A percentile compares a stretch with the other conserved stretches of the same genome.
Evolutionary conservation across 225 moss, liverwort and hornwort genomes (phyloP).

Genomic region (Straminergon stramineum): DNA sequence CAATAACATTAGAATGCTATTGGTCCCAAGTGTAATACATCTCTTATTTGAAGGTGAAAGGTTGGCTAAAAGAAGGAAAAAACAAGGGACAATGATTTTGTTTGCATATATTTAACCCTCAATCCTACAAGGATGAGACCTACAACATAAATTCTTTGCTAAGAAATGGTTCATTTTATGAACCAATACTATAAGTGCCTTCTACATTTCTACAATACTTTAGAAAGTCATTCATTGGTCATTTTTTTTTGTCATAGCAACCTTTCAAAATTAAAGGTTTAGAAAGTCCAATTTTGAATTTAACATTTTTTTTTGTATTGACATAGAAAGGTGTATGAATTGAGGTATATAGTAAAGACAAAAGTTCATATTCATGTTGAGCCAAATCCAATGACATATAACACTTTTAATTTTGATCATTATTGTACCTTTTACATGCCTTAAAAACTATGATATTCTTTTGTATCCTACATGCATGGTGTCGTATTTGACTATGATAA

Average conservation of each 20-base stretch:
- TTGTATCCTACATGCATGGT: background rate
- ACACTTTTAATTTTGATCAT: background rate
- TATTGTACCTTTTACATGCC: background rate
- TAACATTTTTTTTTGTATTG: background rate
- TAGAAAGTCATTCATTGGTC: rapidly evolving
- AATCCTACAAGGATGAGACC: too few species aligned
- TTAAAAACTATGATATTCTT: background rate
- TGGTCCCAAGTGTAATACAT: too few species aligned
- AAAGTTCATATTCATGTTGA: background rate
- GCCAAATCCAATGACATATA: rapidly evolving
- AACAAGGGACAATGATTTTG: background rate
- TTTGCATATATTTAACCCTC: background rate
- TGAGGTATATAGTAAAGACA: background rate
- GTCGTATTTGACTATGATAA: too few species aligned
- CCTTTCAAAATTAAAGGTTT: background rate
- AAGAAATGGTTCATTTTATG: too few species aligned
- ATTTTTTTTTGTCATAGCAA: background rate
- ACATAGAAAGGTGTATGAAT: background rate
- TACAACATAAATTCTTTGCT: too few species aligned
- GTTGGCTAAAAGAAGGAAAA: background rate
- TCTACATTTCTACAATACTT: too few species aligned
- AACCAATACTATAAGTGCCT: too few species aligned
- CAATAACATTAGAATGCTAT: too few species aligned
- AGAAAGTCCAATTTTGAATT: background rate
- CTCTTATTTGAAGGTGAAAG: background rate